phyloP scores from a whole-genome alignment of 805 yeast species.

The Metschnikowia kunwiensis region DNA sequence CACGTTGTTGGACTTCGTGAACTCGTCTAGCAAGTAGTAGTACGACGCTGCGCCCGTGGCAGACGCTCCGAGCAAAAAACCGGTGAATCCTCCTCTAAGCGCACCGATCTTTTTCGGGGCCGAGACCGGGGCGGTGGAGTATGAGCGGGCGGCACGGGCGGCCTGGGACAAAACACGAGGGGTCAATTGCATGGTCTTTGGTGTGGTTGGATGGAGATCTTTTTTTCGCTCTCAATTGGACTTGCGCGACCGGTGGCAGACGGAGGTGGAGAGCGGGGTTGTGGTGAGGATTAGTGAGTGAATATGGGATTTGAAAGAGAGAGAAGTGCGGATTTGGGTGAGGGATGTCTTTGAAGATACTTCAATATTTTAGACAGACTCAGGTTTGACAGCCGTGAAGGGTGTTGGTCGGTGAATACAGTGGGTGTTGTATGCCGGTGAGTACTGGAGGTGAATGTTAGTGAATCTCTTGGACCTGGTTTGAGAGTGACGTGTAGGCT shows the following conservation, averaged over 20 bases:
- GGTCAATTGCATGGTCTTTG: constrained; percentile 3
- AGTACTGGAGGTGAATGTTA: no score
- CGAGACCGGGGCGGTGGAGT: constrained; percentile 26
- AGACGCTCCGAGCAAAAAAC: constrained; percentile 75
- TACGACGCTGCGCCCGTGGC: constrained; percentile 73
- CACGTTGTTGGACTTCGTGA: constrained; percentile 67
- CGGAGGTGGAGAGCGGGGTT: no score
- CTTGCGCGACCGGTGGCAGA: not conserved
- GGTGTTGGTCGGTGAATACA: no score
- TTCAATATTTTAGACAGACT: no score
- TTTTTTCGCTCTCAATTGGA: not conserved
- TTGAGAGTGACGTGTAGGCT: no score
- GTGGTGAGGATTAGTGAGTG: no score
- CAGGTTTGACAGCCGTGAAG: no score
- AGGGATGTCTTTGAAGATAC: no score
- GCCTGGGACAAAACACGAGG: constrained; percentile 9
- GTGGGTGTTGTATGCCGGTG: no score
- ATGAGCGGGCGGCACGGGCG: constrained; percentile 23
- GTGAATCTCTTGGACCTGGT: no score
- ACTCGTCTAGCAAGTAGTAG: constrained; percentile 74
- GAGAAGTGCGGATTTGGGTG: no score
- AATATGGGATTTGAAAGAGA: no score
- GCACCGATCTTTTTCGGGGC: constrained; percentile 39
- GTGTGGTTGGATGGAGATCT: not conserved
- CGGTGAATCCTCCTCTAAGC: constrained; percentile 55